Conservation (phyloP, 2,329 filamentous ascomycete genomes). For the Herpomyces periplanetae region DNA sequence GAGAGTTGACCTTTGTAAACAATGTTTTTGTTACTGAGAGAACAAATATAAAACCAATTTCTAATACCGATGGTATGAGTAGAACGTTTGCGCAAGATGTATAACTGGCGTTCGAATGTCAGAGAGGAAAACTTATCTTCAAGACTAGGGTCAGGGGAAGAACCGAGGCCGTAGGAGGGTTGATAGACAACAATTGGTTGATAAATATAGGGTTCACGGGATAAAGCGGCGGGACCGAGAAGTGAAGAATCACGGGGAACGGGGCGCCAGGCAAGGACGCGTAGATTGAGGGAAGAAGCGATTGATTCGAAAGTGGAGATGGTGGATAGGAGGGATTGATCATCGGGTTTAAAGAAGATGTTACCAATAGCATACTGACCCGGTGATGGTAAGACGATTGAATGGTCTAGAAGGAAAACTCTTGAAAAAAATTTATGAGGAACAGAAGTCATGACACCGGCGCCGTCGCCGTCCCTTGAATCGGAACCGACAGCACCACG, state of each 20-base stretch:
- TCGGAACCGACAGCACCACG: constrained; percentile 90
- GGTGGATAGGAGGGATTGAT: constrained; percentile 56
- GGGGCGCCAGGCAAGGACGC: constrained; percentile 80
- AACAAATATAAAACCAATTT: constrained; percentile 97
- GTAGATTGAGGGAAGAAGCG: constrained; percentile 47
- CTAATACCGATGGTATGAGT: constrained; percentile 77
- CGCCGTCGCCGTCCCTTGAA: constrained; percentile 84
- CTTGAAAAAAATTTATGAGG: constrained; percentile 95
- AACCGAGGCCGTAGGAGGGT: constrained; percentile 44
- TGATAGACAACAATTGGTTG: constrained; percentile 76
- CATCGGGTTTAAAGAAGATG: constrained; percentile 89
- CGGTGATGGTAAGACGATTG: constrained; percentile 42
- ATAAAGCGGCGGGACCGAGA: constrained; percentile 62
- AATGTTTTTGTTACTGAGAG: constrained; percentile 86
- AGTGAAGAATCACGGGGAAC: constrained; percentile 73
- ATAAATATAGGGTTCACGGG: constrained; percentile 68
- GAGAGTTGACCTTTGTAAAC: constrained; percentile 92
- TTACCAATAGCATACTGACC: constrained; percentile 93
- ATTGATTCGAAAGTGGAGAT: constrained; percentile 76
- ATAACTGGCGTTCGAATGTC: constrained; percentile 67
- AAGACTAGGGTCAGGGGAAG: constrained; percentile 37
- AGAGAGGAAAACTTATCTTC: constrained; percentile 41
- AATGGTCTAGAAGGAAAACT: constrained; percentile 74
- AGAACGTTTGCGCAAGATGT: constrained; percentile 66
- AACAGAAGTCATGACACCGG: constrained; percentile 96